Evolutionary conservation across 2,329 filamentous ascomycete genomes (phyloP), one percentile per base, ranked within the genome.

Genomic region (Cordyceps javanica): DNA sequence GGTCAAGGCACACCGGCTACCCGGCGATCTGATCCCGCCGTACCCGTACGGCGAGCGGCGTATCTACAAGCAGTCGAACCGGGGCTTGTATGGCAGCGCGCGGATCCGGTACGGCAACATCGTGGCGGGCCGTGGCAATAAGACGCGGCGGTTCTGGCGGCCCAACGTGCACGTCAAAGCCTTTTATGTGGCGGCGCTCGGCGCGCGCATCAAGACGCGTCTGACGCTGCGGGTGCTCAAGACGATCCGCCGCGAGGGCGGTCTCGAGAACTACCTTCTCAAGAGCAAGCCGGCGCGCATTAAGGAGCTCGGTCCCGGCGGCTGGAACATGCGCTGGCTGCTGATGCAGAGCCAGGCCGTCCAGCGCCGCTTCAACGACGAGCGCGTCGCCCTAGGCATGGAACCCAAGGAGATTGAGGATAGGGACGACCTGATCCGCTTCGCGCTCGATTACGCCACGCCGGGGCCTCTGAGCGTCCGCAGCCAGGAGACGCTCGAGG

Each of bases 281-380:
- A 91, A 91, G 64, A 82, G 85, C 70, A 94, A 91, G 74, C 77
- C 87, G 16, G 81, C 79, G 41, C 82, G 94, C 62, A 81, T 97
- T 68, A 89, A 87, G 76, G 90, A 96, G 72, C 78, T 99, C 58
- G 94, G 94, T 5, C 85, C 93, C 54, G 88, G 88, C 63, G 94
- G 94, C 7, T 99, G 94, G 94, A 84, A 87, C 65, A 75, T 99
- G 67, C 80, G 94, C 62, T 97, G 91, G 89, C 82, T 89, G 61
- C 78, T 99, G 60, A 91, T 97, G 87, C 90, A 93, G 75, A 91
- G 86, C 5, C 67, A 68, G 1, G 74, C 75, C 21, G 81, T 95
- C 52, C 84, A 86, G 70, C 80, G 81, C 63, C 77, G 82, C 62
- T 89, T 91, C 68, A 80, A 81, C 42, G 70, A 74, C 51, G 80